phyloP scores from a whole-genome alignment of 2,329 filamentous ascomycete genomes.

The Bipolaris gigantea region DNA sequence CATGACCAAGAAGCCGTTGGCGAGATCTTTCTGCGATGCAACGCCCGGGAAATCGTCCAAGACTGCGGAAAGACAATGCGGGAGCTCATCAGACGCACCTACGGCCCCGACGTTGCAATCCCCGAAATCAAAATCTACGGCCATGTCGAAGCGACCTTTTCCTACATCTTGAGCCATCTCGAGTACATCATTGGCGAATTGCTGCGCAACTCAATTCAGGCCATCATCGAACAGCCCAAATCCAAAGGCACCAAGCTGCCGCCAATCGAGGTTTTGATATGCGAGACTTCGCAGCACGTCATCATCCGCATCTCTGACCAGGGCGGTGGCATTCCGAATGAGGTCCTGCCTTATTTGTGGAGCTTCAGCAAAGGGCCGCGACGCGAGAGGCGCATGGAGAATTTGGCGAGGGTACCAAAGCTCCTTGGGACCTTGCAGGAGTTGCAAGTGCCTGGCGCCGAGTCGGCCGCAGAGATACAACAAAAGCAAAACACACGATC shows the following conservation, averaged over 20 bases:
- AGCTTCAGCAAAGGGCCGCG: constrained; percentile 93
- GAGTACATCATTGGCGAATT: constrained; percentile 98
- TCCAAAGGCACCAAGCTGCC: constrained; percentile 59
- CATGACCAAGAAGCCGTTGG: constrained; percentile 81
- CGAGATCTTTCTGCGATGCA: constrained; percentile 92
- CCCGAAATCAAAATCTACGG: constrained; percentile 83
- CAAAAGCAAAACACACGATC: constrained; percentile 25
- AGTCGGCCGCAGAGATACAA: constrained; percentile 15
- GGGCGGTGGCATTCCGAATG: constrained; percentile 85
- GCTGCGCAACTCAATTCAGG: constrained; percentile 91
- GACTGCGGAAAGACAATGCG: constrained; percentile 77
- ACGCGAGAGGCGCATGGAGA: constrained; percentile 75
- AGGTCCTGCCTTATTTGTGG: constrained; percentile 88
- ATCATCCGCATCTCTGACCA: constrained; percentile 96
- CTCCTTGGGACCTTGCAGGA: constrained; percentile 95
- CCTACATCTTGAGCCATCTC: constrained; percentile 92
- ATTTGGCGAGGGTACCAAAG: constrained; percentile 82
- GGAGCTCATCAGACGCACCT: constrained; percentile 72
- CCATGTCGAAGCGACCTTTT: constrained; percentile 86
- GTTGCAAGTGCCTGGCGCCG: constrained; percentile 54
- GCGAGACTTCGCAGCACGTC: constrained; percentile 90
- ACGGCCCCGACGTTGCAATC: constrained; percentile 69
- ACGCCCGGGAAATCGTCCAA: constrained; percentile 84
- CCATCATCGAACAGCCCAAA: constrained; percentile 75
- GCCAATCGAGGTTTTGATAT: constrained; percentile 91